phyloP scores from a whole-genome alignment of 148 eudicot genomes.

The Silene uniflora region DNA sequence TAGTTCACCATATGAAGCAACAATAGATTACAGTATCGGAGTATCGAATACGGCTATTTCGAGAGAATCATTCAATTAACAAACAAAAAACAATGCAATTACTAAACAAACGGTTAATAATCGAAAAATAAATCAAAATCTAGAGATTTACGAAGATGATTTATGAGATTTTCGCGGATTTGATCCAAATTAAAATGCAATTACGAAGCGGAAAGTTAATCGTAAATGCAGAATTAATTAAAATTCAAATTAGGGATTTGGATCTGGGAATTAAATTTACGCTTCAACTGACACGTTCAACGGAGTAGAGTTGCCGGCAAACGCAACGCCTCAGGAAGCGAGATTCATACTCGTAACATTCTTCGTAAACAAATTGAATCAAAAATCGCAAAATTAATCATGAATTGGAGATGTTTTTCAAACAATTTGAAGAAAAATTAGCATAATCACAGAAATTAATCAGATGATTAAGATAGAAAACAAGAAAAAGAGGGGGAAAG shows the following conservation, averaged over 20 bases:
- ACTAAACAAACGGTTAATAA: too few species aligned
- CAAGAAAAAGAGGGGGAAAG: not conserved
- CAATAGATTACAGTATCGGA: not conserved
- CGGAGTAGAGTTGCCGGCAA: slow-evolving; percentile 21
- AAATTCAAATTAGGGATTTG: not conserved
- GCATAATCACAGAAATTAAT: too few species aligned
- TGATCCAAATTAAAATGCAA: slow-evolving; percentile 10
- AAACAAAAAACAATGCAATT: too few species aligned
- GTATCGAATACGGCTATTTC: too few species aligned
- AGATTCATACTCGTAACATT: not conserved
- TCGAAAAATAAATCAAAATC: too few species aligned
- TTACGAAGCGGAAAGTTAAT: not conserved
- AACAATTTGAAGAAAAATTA: too few species aligned
- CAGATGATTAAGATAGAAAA: not conserved
- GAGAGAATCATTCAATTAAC: too few species aligned
- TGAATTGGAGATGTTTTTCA: too few species aligned
- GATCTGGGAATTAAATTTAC: slow-evolving; percentile 19
- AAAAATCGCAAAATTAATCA: not conserved
- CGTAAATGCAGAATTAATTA: not conserved
- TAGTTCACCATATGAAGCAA: slow-evolving; percentile 37
- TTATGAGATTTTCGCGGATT: not conserved
- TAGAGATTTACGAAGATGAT: not conserved
- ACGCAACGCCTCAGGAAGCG: slow-evolving; percentile 46
- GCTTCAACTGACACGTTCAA: slow-evolving; percentile 36
- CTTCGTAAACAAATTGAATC: not conserved